A percentile compares a stretch with the other conserved stretches of the same genome.
phyloP scores from a whole-genome alignment of 208 protist species.

The Leishmania braziliensis region DNA sequence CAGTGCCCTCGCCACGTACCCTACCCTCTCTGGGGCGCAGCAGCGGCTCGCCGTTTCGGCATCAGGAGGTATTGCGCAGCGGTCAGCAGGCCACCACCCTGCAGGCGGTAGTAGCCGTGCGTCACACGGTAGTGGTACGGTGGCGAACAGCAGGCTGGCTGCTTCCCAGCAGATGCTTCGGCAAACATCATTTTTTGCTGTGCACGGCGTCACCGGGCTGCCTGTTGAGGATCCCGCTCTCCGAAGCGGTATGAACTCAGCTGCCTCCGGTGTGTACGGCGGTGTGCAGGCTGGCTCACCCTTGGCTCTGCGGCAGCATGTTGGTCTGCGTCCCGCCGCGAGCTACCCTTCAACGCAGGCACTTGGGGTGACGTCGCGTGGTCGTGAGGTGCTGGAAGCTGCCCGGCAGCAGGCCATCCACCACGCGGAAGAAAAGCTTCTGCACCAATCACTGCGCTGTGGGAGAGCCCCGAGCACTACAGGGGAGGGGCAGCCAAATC shows the following conservation, averaged over 20 bases:
- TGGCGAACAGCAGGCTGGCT: constrained; percentile 11
- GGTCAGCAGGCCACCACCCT: neutral
- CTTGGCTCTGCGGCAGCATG: constrained; percentile 37
- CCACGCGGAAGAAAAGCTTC: constrained; percentile 38
- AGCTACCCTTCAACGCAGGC: constrained; percentile 37
- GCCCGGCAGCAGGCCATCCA: constrained; percentile 44
- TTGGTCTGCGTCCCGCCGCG: constrained; percentile 13
- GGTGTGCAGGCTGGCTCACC: constrained; percentile 44
- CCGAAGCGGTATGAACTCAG: constrained; percentile 13
- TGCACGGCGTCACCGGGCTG: constrained; percentile 55
- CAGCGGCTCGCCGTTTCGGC: neutral
- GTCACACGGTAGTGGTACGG: neutral
- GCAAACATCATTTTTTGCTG: constrained; percentile 53
- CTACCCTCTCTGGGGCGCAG: constrained; percentile 1
- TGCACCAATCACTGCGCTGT: constrained; percentile 29
- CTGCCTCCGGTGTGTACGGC: constrained; percentile 48
- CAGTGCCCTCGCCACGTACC: constrained; percentile 10
- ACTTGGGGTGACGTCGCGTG: constrained; percentile 55
- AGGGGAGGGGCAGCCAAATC: constrained; percentile 9
- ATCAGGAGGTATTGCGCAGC: neutral
- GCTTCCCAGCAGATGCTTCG: constrained; percentile 40
- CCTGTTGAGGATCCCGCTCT: constrained; percentile 42
- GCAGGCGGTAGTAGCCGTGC: neutral
- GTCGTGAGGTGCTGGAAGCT: constrained; percentile 57
- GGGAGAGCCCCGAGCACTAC: neutral